These are phyloP conservation scores for Corinectria fuckeliana DNA, from an alignment of 2,329 filamentous ascomycete species.

Conservation along the genomic window DNA sequence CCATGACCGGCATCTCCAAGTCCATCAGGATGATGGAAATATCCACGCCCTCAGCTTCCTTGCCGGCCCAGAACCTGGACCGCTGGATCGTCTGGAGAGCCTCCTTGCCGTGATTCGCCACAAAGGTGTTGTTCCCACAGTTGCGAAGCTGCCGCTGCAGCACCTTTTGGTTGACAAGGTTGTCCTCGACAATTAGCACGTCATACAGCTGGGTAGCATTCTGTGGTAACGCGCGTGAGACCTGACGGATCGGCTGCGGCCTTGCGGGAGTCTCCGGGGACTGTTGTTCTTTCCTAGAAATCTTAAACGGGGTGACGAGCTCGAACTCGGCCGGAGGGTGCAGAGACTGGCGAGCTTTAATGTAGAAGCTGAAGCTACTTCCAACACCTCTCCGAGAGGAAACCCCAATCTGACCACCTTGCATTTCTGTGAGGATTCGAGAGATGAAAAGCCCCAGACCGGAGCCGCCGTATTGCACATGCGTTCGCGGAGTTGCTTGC, in stretches of 20 bases:
- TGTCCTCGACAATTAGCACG: constrained; percentile 72
- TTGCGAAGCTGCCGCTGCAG: constrained; percentile 67
- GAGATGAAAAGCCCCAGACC: constrained; percentile 79
- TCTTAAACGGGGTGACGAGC: constrained; percentile 44
- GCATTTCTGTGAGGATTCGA: constrained; percentile 75
- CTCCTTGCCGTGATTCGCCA: constrained; percentile 70
- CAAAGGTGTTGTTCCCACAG: constrained; percentile 64
- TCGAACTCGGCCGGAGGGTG: constrained; percentile 48
- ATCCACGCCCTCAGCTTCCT: constrained; percentile 55
- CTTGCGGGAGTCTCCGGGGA: constrained; percentile 24
- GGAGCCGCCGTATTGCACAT: constrained; percentile 75
- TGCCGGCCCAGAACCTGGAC: constrained; percentile 62
- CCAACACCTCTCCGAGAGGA: constrained; percentile 70
- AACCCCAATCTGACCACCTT: constrained; percentile 80
- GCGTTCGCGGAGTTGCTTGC: constrained; percentile 71
- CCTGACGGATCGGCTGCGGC: constrained; percentile 27
- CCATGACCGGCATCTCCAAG: constrained; percentile 84
- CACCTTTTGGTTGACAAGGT: constrained; percentile 71
- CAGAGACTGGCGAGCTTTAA: constrained; percentile 68
- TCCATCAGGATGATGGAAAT: constrained; percentile 80
- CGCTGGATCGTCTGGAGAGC: constrained; percentile 63
- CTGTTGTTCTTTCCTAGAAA: constrained; percentile 44
- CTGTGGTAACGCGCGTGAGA: constrained; percentile 21
- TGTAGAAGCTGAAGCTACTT: constrained; percentile 79
- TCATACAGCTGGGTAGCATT: constrained; percentile 50